phyloP scores from a whole-genome alignment of 441 rosid genomes.

The Populus trichocarpa region DNA sequence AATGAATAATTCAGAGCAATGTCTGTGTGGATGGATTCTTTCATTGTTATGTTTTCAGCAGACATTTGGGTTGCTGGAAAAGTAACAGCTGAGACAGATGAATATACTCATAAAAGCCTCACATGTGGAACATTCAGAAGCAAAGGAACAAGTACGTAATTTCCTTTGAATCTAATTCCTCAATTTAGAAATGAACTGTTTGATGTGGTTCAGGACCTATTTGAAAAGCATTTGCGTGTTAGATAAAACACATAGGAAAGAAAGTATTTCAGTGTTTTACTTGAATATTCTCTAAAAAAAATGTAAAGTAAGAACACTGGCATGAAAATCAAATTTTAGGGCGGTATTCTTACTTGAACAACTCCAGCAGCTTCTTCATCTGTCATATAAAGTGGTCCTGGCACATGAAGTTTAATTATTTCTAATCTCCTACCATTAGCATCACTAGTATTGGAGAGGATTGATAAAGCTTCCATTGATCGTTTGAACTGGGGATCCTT shows the following conservation, averaged over 20 bases:
- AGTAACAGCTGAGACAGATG: background rate
- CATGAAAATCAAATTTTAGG: conserved; percentile 10
- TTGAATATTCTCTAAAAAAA: too few species aligned
- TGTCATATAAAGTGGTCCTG: conserved; percentile 83
- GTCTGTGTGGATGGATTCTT: background rate
- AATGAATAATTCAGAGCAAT: too few species aligned
- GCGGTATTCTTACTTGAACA: conserved; percentile 47
- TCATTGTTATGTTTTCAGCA: background rate
- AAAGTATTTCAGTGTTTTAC: too few species aligned
- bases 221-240: background rate
- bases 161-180: background rate
- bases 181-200: background rate
- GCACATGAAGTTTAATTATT: conserved; percentile 73
- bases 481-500: conserved; percentile 69
- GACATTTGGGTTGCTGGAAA: background rate
- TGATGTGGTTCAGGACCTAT: background rate
- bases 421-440: conserved; percentile 68
- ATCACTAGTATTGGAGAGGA: conserved; percentile 58
- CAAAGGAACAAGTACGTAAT: background rate
- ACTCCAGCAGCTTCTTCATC: conserved; percentile 79
- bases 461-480: conserved; percentile 53
- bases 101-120: background rate
- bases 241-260: background rate
- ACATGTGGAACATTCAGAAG: background rate
- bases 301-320: background rate